Percentiles rank a stretch among this genome's conserved stretches.
These are phyloP conservation scores for Sclerotiophoma versabilis DNA, from an alignment of 2,329 filamentous ascomycete genomes.

Conservation along the genomic window DNA sequence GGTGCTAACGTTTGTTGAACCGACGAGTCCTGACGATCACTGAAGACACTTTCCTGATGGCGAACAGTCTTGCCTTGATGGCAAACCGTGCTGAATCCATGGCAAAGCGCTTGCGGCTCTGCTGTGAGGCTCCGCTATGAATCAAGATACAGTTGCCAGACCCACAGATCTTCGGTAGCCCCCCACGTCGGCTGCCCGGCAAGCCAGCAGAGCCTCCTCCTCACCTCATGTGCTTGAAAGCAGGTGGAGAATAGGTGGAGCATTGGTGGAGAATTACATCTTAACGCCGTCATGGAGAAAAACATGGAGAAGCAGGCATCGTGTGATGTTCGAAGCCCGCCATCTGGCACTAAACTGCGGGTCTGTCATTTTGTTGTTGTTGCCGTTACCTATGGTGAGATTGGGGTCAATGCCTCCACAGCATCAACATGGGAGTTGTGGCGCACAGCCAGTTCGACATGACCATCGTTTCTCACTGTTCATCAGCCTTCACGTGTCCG, in stretches of 20 bases:
- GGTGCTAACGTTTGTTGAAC: conserved; percentile 9
- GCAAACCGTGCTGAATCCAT: too few relatives aligned
- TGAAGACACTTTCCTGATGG: not conserved
- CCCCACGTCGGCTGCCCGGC: conserved; percentile 15
- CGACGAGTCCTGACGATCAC: conserved; percentile 3
- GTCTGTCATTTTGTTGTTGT: not conserved
- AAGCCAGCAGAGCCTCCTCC: conserved; percentile 20
- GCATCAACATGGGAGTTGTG: not conserved
- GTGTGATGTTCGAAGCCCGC: not conserved
- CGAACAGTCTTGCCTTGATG: not conserved
- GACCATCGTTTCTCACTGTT: conserved; percentile 6
- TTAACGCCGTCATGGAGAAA: conserved; percentile 16
- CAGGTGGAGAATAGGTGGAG: conserved; percentile 16
- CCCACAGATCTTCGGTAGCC: conserved; percentile 16
- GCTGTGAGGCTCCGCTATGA: not conserved
- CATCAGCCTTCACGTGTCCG: not conserved
- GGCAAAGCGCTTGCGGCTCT: not conserved
- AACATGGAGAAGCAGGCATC: conserved; percentile 1
- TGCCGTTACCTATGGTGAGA: not conserved
- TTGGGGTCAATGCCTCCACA: not conserved
- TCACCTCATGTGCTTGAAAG: conserved; percentile 2
- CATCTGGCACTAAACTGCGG: not conserved
- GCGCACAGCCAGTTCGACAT: conserved; percentile 6
- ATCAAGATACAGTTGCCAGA: conserved; percentile 8
- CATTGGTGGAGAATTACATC: conserved; percentile 20